Percentiles rank a stretch among this genome's conserved stretches.
Evolutionary conservation across 768 basidiomycete genomes (phyloP).

Genomic region (Leccinum barrowsii): DNA sequence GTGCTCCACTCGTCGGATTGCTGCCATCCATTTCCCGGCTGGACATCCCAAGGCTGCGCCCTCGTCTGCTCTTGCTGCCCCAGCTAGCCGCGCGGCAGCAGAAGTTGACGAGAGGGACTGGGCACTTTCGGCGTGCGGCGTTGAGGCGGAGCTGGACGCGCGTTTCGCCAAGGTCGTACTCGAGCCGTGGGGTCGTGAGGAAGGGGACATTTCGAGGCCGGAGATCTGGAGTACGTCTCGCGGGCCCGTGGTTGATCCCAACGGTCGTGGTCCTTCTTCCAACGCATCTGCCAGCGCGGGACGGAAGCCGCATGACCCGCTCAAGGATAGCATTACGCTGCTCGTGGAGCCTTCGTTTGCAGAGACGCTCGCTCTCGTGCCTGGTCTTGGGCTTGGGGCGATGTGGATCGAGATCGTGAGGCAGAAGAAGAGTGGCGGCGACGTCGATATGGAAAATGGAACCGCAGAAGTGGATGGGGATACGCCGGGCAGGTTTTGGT

Average conservation of each 20-base stretch:
- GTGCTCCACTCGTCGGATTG: constrained; percentile 56
- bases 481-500: constrained; percentile 43
- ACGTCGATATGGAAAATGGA: neutral
- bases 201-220: constrained; percentile 36
- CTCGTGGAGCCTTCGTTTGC: constrained; percentile 47
- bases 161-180: constrained; percentile 50
- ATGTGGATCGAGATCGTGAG: constrained; percentile 69
- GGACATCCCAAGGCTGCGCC: constrained; percentile 14
- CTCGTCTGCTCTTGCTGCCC: neutral
- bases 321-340: constrained; percentile 56
- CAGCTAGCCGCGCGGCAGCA: constrained; percentile 4
- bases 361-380: constrained; percentile 35
- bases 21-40: constrained; percentile 41
- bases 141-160: constrained; percentile 47
- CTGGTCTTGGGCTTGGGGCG: constrained; percentile 60
- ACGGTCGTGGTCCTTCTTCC: constrained; percentile 6
- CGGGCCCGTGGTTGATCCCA: constrained; percentile 32
- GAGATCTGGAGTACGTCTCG: constrained; percentile 35
- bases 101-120: constrained; percentile 5
- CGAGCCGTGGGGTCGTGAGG: constrained; percentile 50
- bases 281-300: constrained; percentile 3
- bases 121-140: constrained; percentile 22
- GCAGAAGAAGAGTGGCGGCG: constrained; percentile 15
- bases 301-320: constrained; percentile 44
- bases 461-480: constrained; percentile 4